These are phyloP conservation scores for Austroboletus niveus DNA, from an alignment of 1,284 basidiomycete species.

Conservation along the genomic window DNA sequence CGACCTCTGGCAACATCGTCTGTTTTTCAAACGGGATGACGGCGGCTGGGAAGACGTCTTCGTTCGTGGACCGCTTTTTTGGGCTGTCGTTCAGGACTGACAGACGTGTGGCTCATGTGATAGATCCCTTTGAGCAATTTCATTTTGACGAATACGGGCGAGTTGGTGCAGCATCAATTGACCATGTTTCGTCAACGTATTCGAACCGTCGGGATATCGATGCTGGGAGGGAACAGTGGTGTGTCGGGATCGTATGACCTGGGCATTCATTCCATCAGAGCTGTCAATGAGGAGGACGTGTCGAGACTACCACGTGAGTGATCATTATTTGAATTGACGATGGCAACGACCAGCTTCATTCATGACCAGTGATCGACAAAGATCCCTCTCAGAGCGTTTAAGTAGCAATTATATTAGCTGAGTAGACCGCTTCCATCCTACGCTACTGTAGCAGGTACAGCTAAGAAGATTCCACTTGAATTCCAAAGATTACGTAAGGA, in stretches of 20 bases:
- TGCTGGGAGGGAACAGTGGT: slow-evolving; percentile 76
- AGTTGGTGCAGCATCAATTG: slow-evolving; percentile 67
- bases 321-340: neutral
- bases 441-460: slow-evolving; percentile 2
- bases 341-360: neutral
- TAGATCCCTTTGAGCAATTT: slow-evolving; percentile 83
- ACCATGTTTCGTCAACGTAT: slow-evolving; percentile 75
- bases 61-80: slow-evolving; percentile 43
- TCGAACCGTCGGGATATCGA: slow-evolving; percentile 79
- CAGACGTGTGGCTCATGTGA: neutral
- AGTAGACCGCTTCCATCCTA: neutral
- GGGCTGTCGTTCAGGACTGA: slow-evolving; percentile 5
- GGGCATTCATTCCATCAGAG: slow-evolving; percentile 68
- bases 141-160: slow-evolving; percentile 80
- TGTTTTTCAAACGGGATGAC: slow-evolving; percentile 72
- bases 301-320: slow-evolving; percentile 40
- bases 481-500: slow-evolving; percentile 7
- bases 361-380: slow-evolving; percentile 28
- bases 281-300: slow-evolving; percentile 55
- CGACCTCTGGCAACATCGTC: slow-evolving; percentile 87
- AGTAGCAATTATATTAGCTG: slow-evolving; percentile 1
- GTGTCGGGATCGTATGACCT: slow-evolving; percentile 72
- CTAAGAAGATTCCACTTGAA: slow-evolving; percentile 1
- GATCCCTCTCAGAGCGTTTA: slow-evolving; percentile 33
- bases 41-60: slow-evolving; percentile 84